Conservation (phyloP, 2,329 filamentous ascomycete species). For the Teratosphaeriaceae sp. region DNA sequence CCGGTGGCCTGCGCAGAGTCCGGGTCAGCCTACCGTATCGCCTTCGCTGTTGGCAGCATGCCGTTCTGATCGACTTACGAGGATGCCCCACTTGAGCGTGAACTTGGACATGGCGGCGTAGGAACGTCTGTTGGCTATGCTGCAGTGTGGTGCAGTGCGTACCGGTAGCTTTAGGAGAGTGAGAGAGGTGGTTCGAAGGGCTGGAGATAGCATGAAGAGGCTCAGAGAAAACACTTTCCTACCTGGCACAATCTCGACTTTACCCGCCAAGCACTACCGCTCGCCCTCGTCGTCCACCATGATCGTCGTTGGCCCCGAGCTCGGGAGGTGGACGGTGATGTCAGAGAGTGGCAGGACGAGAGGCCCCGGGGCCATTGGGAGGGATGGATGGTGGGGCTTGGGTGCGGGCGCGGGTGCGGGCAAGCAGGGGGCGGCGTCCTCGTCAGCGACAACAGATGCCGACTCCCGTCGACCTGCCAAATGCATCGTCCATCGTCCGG, state of each 20-base stretch:
- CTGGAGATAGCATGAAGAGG: constrained; percentile 2
- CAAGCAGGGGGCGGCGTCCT: neutral
- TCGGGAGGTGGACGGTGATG: neutral
- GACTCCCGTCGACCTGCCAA: neutral
- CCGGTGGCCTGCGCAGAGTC: constrained; percentile 41
- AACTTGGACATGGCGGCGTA: constrained; percentile 26
- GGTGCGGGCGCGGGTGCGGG: neutral
- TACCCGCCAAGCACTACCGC: neutral
- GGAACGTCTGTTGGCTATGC: neutral
- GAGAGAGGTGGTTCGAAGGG: neutral
- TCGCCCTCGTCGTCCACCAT: neutral
- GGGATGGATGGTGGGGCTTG: neutral
- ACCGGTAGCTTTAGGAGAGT: too few species aligned
- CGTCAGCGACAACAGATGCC: too few species aligned
- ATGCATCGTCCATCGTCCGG: too few species aligned
- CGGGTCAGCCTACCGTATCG: too few species aligned
- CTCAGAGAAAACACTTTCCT: too few species aligned
- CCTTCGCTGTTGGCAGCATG: too few species aligned
- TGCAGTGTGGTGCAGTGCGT: too few species aligned
- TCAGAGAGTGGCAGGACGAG: neutral
- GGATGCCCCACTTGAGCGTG: constrained; percentile 36
- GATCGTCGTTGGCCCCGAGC: neutral
- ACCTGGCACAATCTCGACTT: too few species aligned
- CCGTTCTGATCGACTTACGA: constrained; percentile 13
- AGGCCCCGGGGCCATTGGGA: too few species aligned